Base-by-base conservation (phyloP, 1,284 basidiomycete species). In the Sutorius eximius region DNA sequence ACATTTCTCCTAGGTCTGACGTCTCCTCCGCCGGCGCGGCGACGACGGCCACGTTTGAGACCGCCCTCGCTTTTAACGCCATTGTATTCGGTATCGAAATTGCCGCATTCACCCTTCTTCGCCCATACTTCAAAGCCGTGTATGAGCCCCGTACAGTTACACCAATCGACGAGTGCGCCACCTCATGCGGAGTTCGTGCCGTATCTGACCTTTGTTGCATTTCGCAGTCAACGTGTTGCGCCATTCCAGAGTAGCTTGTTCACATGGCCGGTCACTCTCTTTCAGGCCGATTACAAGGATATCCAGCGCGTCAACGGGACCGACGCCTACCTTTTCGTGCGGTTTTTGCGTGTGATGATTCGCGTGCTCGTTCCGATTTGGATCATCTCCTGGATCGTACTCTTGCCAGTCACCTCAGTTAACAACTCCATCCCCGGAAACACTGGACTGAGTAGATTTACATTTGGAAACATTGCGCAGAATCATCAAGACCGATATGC, bases 261-360 rank as follows among this genome's bases (percentile, higher is more conserved):
- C 30, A 62, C 76, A 42, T 91, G 90, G 87, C 84, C 86, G 0
- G 55, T 79, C 30, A 75, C 80, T 1, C 70, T 89, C 20, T 84
- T 72, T 70, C 75, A 73, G 7, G 77, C 83, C 9, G 78, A 90
- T 65, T 82, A 83, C 65, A 71, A 77, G 18, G 79, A 81, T 6
- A 86, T 91, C 49, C 79, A 79, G 56, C 69, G 74, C n/a, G 77
- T 85, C 56, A 96, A 97, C 61, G 95, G 96, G 34, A 81, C 93
- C 56, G 96, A 99, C 68, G 91, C 94, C 32, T 99, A 96, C 77
- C 88, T 97, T 69, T 98, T 93, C 65, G 84, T 97, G 45, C 87
- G 93, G 52, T 98, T 91, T 71, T 79, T 95, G 40, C 85, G 87
- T 54, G 85, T 91, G 77, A 87, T 93, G 82, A 71, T 89, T 51